Conservation (phyloP, 495 filamentous ascomycete genomes). For the Tuber aestivum region DNA sequence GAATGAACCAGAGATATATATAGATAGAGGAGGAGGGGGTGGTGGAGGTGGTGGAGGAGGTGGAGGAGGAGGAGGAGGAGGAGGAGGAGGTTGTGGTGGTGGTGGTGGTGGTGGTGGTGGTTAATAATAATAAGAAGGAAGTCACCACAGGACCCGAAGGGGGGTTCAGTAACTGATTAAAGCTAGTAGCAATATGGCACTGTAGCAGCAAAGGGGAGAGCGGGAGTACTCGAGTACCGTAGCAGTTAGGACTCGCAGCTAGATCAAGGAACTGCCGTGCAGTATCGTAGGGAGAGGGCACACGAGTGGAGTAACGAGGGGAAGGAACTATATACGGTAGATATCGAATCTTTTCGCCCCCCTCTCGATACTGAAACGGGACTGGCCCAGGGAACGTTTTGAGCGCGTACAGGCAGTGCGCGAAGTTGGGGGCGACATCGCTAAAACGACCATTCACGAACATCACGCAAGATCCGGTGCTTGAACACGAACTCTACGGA, state of each 20-base stretch:
- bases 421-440: slow-evolving; percentile 29
- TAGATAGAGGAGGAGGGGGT: neutral
- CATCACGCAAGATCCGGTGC: neutral
- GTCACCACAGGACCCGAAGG: neutral
- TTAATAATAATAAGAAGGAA: neutral
- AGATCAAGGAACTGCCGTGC: neutral
- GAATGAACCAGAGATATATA: neutral
- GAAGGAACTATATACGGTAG: slow-evolving; percentile 22
- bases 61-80: no score
- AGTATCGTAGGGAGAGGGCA: slow-evolving; percentile 3
- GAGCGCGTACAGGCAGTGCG: slow-evolving; percentile 17
- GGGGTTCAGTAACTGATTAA: neutral
- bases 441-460: slow-evolving; percentile 20
- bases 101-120: neutral
- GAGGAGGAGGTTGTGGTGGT: no score
- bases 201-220: neutral
- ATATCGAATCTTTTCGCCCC: slow-evolving; percentile 26
- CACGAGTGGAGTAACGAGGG: slow-evolving; percentile 19
- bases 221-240: no score
- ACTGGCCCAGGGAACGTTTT: slow-evolving; percentile 15
- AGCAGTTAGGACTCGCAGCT: neutral
- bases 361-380: slow-evolving; percentile 22
- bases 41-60: neutral
- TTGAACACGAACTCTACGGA: neutral
- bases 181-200: neutral